Percentiles rank a stretch among this genome's conserved stretches.
Evolutionary conservation across 108 stramenopile genomes (phyloP).

Genomic region (Cylindrotheca closterium): DNA sequence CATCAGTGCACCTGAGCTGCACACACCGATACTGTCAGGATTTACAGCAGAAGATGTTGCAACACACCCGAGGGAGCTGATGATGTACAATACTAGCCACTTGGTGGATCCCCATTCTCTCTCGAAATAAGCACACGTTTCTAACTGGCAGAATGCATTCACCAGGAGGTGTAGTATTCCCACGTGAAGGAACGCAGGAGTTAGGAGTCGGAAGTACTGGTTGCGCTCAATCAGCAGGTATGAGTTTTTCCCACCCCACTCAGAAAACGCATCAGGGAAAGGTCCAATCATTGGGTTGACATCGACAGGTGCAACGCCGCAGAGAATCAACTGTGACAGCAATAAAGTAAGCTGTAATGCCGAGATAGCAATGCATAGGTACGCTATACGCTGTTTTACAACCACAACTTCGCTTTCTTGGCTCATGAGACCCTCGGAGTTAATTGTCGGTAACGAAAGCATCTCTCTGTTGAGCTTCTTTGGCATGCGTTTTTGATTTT

Average conservation of each 20-base stretch:
- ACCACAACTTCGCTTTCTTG: background rate
- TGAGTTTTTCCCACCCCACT: conserved; percentile 74
- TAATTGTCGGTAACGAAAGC: no score
- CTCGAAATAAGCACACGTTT: conserved; percentile 54
- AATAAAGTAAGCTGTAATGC: conserved; percentile 39
- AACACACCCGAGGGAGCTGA: conserved; percentile 27
- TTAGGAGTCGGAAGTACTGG: conserved; percentile 51
- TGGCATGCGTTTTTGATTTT: background rate
- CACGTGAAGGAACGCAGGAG: conserved; percentile 54
- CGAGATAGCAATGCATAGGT: conserved; percentile 32
- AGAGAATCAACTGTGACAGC: conserved; percentile 35
- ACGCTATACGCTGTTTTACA: conserved; percentile 32
- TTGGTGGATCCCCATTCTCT: conserved; percentile 58
- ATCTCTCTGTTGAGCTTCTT: background rate
- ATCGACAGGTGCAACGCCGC: conserved; percentile 51
- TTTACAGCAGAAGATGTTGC: conserved; percentile 24
- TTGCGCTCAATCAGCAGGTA: conserved; percentile 41
- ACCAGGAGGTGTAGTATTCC: conserved; percentile 55
- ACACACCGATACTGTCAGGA: conserved; percentile 49
- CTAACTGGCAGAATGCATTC: conserved; percentile 56
- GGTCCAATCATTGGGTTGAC: conserved; percentile 69
- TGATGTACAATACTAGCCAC: conserved; percentile 40
- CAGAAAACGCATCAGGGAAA: conserved; percentile 65
- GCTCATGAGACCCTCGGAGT: background rate
- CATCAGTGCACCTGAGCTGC: conserved; percentile 53